phyloP scores from a whole-genome alignment of 805 yeast species.

The Priceomyces melissophilus region DNA sequence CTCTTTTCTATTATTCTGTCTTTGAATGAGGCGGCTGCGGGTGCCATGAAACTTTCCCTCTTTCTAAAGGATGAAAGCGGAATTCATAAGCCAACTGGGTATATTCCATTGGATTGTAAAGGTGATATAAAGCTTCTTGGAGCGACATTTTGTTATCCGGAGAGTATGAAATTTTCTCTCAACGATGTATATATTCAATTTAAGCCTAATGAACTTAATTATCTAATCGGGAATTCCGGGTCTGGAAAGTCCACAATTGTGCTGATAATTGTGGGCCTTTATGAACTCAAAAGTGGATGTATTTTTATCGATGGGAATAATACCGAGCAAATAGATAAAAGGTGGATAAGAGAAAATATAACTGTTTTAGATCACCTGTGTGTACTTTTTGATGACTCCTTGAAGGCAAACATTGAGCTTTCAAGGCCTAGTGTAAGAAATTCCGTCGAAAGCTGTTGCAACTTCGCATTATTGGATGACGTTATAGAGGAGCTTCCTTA shows the following conservation, averaged over 20 bases:
- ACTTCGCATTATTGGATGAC: slow-evolving; percentile 50
- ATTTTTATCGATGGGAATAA: slow-evolving; percentile 56
- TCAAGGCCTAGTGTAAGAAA: slow-evolving; percentile 34
- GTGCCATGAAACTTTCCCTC: slow-evolving; percentile 48
- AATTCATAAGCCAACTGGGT: slow-evolving; percentile 2
- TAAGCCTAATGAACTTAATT: slow-evolving; percentile 47
- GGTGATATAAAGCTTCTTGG: slow-evolving; percentile 56
- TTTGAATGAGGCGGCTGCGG: slow-evolving; percentile 70
- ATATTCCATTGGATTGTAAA: slow-evolving; percentile 13
- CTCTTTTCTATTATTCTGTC: slow-evolving; percentile 55
- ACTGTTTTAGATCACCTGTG: slow-evolving; percentile 74
- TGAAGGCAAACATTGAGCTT: slow-evolving; percentile 60
- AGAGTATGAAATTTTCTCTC: slow-evolving; percentile 50
- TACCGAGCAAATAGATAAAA: slow-evolving; percentile 37
- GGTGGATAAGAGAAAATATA: slow-evolving; percentile 60
- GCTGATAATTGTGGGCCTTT: slow-evolving; percentile 58
- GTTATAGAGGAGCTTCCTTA: slow-evolving; percentile 47
- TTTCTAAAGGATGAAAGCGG: slow-evolving; percentile 26
- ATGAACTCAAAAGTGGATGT: slow-evolving; percentile 49
- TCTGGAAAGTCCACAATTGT: slow-evolving; percentile 88
- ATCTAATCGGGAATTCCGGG: slow-evolving; percentile 84
- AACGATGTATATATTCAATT: slow-evolving; percentile 38
- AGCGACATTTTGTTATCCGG: slow-evolving; percentile 63
- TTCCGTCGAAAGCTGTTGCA: slow-evolving; percentile 40
- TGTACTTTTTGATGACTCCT: slow-evolving; percentile 58